A percentile compares a stretch with the other conserved stretches of the same genome.
Conservation (phyloP, 2,329 filamentous ascomycete species). For the Fusarium austroafricanum region DNA sequence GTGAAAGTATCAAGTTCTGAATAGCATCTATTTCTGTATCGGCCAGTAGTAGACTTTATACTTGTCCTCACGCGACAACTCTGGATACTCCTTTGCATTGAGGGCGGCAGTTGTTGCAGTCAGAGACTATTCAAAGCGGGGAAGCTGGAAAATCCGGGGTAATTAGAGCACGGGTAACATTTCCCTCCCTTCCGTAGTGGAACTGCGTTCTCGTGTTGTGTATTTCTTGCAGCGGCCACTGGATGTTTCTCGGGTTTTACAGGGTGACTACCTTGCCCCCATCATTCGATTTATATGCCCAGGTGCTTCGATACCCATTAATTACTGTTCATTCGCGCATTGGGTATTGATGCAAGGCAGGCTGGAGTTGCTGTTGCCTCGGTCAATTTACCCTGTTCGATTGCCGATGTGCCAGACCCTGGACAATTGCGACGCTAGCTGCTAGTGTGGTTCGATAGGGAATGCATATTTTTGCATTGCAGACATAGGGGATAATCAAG, state of each 20-base stretch:
- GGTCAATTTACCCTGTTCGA: conserved; percentile 7
- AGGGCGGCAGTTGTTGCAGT: conserved; percentile 36
- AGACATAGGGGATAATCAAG: too few relatives aligned
- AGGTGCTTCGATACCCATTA: conserved; percentile 27
- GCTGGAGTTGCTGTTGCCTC: neutral
- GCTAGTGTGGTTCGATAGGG: neutral
- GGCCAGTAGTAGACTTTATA: neutral
- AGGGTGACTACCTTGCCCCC: neutral
- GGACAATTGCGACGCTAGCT: conserved; percentile 3
- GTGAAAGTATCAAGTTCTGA: neutral
- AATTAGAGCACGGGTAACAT: conserved; percentile 40
- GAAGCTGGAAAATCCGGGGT: conserved; percentile 46
- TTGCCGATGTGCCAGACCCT: neutral
- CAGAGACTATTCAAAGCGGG: conserved; percentile 32
- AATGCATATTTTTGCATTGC: neutral
- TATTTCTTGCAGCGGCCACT: conserved; percentile 14
- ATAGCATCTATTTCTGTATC: neutral
- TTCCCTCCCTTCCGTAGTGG: conserved; percentile 39
- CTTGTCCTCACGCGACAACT: conserved; percentile 23
- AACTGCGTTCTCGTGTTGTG: conserved; percentile 18
- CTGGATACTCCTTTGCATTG: neutral
- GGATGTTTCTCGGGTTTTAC: conserved; percentile 17
- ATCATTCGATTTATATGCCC: conserved; percentile 34
- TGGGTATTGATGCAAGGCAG: neutral
- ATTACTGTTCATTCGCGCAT: neutral